Base-by-base conservation (phyloP, 1,139 yeast species). In the Candida sanyaensis region DNA sequence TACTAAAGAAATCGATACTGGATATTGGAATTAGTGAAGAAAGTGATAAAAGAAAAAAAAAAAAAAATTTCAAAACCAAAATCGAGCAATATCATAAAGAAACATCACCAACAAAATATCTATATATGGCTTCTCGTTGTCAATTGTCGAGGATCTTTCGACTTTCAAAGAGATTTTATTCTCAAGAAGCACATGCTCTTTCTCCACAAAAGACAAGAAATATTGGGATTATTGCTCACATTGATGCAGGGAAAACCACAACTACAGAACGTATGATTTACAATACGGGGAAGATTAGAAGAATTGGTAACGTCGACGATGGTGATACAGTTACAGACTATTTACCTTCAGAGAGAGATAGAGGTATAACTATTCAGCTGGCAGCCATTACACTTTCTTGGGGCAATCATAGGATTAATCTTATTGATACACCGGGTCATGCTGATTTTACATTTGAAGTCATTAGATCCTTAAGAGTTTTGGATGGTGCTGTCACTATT, bases 361-460 rank as follows among this genome's bases (percentile, higher is more conserved):
- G 99, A 53, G 99, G 99, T 1, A 93, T 93, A 52, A 93, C 99
- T 0, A 93, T 93, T 58, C 97, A 92, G 60, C 88, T 95, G 65
- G 99, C 99, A 0, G 98, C 99, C 0, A 91, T 92, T 41, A 83
- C 97, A 0, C 80, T 95, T 50, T 86, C 90, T 33, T 93, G 99
- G 98, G 84, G 84, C 51, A 67, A 70, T 13, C 81, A 83, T 58
- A 82, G 82, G 55, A 84, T 95, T 59, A 93, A 93, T 62, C 75
- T 93, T 46, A 90, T 93, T 24, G 99, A 93, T 63, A 92, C 99
- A 0, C 99, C 99, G 1, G 99, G 99, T 0, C 99, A 93, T 66
- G 98, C 97, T 0, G 99, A 93, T 65, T 93, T 93, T 63, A 88
- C 96, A 0, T 93, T 92, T 64, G 99, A 93, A 65, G 99, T 95